Percentiles rank a stretch among this genome's conserved stretches.
These are phyloP conservation scores for Nannochloropsis salina DNA, from an alignment of 108 stramenopile genomes.

Conservation along the genomic window DNA sequence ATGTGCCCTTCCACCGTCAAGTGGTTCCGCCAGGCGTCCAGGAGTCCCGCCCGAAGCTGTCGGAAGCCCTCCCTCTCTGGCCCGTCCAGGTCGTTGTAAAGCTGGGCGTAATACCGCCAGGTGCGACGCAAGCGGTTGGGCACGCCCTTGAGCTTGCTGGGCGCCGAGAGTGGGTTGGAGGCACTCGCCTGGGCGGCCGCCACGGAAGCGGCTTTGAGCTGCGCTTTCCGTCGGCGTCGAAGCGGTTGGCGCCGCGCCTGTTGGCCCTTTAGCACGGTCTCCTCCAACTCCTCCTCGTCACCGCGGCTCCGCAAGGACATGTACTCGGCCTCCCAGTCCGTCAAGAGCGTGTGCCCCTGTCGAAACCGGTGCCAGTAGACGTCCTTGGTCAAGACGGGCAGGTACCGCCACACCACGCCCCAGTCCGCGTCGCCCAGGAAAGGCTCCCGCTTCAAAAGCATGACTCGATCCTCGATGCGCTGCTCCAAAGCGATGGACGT, in stretches of 20 bases:
- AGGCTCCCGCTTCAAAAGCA: slow-evolving; percentile 31
- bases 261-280: background rate
- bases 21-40: background rate
- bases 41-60: background rate
- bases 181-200: background rate
- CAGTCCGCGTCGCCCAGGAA: slow-evolving; percentile 44
- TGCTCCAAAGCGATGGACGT: slow-evolving; percentile 31
- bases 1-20: background rate
- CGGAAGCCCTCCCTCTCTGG: background rate
- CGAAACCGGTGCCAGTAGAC: slow-evolving; percentile 43
- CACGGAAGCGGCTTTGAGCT: background rate
- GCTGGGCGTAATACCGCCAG: background rate
- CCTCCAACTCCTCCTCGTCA: too few species aligned
- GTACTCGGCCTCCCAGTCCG: slow-evolving; percentile 28
- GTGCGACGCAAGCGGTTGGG: background rate
- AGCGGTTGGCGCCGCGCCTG: background rate
- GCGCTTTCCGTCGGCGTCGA: background rate
- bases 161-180: background rate
- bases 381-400: slow-evolving; percentile 31
- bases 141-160: background rate
- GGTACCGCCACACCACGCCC: slow-evolving; percentile 41
- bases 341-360: slow-evolving; percentile 31
- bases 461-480: slow-evolving; percentile 34
- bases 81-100: background rate
- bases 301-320: background rate